Base-by-base conservation (phyloP, 2,329 filamentous ascomycete genomes). In the Aspergillus sp. region DNA sequence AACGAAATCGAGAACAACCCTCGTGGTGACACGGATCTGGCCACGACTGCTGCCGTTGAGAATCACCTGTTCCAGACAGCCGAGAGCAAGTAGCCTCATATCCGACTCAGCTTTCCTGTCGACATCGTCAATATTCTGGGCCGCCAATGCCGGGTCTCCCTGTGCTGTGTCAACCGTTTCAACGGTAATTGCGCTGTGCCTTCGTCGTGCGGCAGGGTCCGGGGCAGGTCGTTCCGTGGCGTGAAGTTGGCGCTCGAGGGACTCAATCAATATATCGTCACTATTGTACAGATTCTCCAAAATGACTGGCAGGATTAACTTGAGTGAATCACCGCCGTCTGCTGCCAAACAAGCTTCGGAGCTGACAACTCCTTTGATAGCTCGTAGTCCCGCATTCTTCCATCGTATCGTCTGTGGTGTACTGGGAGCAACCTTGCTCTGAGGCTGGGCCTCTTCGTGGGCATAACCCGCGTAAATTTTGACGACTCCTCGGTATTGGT, bases 101-200 rank as follows among this genome's bases (percentile, higher is more conserved):
- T 96, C 90, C 76, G 96, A 88, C 74, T 98, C 93, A 2, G 91
- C 93, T 59, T 95, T 79, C 72, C 89, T 91, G 75, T 98, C 95
- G 25, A 91, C 91, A 70, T 97, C 93, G 23, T 88, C 88, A 1
- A 90, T 90, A 0, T 91, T 91, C 55, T 89, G 90, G 1, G 89
- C 84, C 23, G 90, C 89, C 11, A 82, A 74, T 11, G 83, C 78
- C 51, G 85, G 82, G 44, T 90, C 83, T 61, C 90, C 90, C 6
- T 87, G 83, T 43, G 87, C 85, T 0, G 87, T 87, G 47, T 90
- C 89, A 50, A 82, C 82, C 1, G 90, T 93, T 56, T 85, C 83
- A 8, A 91, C 88, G 0, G 92, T 96, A 19, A 90, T 88, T 46
- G 90, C 83, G 75, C 93, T 97, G 66, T 87, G 87, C 60, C 92